Conservation (phyloP, 495 filamentous ascomycete species). For the Xylaria scruposa region DNA sequence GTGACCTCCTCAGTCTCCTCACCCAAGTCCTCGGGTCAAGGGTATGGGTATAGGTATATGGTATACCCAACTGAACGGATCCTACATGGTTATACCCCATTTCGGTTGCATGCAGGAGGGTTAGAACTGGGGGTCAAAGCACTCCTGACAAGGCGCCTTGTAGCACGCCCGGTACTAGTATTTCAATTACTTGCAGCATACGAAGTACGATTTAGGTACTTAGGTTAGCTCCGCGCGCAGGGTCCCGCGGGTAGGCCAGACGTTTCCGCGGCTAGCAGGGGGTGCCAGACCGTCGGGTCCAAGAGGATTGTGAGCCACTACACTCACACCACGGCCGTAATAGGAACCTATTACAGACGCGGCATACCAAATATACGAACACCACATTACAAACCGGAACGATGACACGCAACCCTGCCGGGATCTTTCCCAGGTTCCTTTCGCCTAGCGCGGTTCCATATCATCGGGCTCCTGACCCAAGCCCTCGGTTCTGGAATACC, state of each 20-base stretch:
- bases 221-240: neutral
- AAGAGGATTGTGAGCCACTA: neutral
- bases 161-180: neutral
- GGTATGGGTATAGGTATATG: neutral
- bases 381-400: constrained; percentile 1
- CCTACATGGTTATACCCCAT: neutral
- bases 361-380: constrained; percentile 8
- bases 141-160: neutral
- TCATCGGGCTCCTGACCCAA: neutral
- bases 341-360: neutral
- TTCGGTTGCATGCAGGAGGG: neutral
- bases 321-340: neutral
- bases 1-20: neutral
- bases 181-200: too few species aligned
- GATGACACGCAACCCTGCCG: neutral
- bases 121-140: neutral
- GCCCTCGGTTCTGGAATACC: neutral
- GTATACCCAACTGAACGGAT: neutral
- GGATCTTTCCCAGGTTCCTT: neutral
- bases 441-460: constrained; percentile 3
- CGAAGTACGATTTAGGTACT: too few species aligned
- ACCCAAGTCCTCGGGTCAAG: constrained; percentile 1
- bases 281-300: constrained; percentile 15
- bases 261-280: constrained; percentile 4
- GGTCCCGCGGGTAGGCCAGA: neutral